Conservation (phyloP, 129 eudicot species). For the Arctium minus region DNA sequence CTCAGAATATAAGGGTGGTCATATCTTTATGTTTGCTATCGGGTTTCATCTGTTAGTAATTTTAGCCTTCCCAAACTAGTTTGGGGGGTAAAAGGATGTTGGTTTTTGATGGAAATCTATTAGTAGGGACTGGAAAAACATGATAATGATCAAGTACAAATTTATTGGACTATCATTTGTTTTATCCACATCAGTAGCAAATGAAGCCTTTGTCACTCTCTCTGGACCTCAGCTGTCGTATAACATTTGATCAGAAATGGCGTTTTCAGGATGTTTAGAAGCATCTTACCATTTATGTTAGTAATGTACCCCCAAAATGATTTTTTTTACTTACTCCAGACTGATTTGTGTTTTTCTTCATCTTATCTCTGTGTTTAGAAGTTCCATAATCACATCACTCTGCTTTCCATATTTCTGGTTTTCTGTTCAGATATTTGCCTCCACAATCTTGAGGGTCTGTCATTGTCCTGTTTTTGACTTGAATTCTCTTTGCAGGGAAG, state of each 20-base stretch:
- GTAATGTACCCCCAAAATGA: neutral
- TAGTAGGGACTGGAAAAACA: no score
- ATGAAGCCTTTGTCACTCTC: no score
- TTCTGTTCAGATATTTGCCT: neutral
- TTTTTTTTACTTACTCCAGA: neutral
- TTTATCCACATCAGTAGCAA: neutral
- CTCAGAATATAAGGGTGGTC: no score
- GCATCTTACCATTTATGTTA: neutral
- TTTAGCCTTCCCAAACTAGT: no score
- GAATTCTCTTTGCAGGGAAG: slow-evolving; percentile 55
- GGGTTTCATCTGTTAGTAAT: no score
- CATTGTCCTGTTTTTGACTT: slow-evolving; percentile 2
- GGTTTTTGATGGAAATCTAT: no score
- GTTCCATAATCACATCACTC: neutral
- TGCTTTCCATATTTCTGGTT: neutral
- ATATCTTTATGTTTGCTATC: no score
- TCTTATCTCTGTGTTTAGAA: neutral
- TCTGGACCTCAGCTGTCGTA: no score
- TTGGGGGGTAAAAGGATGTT: no score
- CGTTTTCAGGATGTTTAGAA: neutral
- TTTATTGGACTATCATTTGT: neutral
- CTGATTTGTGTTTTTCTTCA: neutral
- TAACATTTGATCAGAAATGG: neutral
- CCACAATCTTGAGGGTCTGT: neutral
- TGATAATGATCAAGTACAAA: no score